Percentiles rank a stretch among this genome's conserved stretches.
Evolutionary conservation across 768 basidiomycete species (phyloP).

Genomic region (Arthromyces matolae): DNA sequence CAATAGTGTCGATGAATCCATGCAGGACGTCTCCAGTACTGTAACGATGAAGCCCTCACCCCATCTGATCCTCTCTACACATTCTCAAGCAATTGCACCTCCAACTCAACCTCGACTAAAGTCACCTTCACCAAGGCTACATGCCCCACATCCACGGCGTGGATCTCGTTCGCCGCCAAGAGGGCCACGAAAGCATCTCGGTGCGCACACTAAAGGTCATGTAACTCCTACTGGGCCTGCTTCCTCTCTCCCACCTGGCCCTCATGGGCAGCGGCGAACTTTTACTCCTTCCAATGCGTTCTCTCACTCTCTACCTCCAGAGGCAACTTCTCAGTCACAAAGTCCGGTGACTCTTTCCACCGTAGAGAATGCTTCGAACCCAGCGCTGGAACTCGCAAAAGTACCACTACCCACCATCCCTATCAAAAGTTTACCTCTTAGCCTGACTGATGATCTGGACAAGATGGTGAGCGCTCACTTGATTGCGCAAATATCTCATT

Average conservation of each 20-base stretch:
- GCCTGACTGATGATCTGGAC: conserved; percentile 24
- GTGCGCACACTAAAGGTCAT: conserved; percentile 16
- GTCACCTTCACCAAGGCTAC: conserved; percentile 23
- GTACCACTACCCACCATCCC: conserved; percentile 28
- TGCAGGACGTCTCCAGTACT: no score
- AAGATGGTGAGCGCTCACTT: conserved; percentile 10
- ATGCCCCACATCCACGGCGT: conserved; percentile 19
- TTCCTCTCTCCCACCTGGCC: conserved; percentile 16
- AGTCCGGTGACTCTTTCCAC: conserved; percentile 1
- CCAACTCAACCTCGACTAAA: conserved; percentile 9
- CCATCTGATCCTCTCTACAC: background rate
- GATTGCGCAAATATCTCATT: background rate
- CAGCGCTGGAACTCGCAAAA: conserved; percentile 4
- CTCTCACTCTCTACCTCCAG: background rate
- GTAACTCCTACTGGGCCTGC: conserved; percentile 17
- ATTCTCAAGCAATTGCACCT: background rate
- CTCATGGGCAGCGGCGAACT: conserved; percentile 17
- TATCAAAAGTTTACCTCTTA: conserved; percentile 22
- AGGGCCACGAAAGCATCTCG: conserved; percentile 29
- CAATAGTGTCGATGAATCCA: no score
- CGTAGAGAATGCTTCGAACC: conserved; percentile 2
- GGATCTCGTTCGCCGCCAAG: conserved; percentile 36
- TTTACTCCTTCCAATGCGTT: conserved; percentile 7
- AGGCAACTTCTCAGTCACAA: conserved; percentile 3
- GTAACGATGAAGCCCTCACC: no score